Evolutionary conservation across 164 flowering plant species (phyloP), one percentile per base, ranked within the genome.

Genomic region (Nymphaea thermarum): DNA sequence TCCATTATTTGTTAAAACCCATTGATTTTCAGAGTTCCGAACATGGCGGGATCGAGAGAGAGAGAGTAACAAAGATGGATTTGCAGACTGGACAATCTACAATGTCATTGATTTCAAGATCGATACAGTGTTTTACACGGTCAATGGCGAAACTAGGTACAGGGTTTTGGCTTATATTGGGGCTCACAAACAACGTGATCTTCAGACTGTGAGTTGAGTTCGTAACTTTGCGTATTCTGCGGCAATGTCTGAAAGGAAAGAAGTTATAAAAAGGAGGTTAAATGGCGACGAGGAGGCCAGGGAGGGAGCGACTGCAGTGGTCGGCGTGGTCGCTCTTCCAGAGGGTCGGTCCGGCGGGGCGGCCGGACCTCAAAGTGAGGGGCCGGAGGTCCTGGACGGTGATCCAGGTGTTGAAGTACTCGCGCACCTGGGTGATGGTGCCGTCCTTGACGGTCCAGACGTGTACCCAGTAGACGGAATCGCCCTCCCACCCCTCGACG

Each of bases 401-500:
- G 4, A 89, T 84, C 93, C 90, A 87, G 0, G 97, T 91, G 61
- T 91, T 91, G 74, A 91, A 91, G 64, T 89, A 91, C 80, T 89
- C 97, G 43, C 97, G 73, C 6, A 89, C 82, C 69, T 83, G 87
- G 0, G 86, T 84, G 4, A 87, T 81, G 62, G 84, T 4, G 2
- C 77, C 97, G 62, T 82, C 82, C 68, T 80, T 81, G n/a, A 91
- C 10, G 0, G 82, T 87, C 97, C 97, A 91, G 0, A 86, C 97
- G 42, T 89, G 97, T 4, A 87, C 97, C 97, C 95, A 91, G 43
- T 91, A 91, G 4, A 76, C 91, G 41, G 78, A 72, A 0, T 77
- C 83, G 1, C 95, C 95, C 67, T 91, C 91, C 95, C 95, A 88
- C 2, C 97, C 97, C 62, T 91, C 97, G 8, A 76, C 95, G 2